These are phyloP conservation scores for Agrocybe praecox DNA, from an alignment of 768 basidiomycete genomes.

Conservation along the genomic window DNA sequence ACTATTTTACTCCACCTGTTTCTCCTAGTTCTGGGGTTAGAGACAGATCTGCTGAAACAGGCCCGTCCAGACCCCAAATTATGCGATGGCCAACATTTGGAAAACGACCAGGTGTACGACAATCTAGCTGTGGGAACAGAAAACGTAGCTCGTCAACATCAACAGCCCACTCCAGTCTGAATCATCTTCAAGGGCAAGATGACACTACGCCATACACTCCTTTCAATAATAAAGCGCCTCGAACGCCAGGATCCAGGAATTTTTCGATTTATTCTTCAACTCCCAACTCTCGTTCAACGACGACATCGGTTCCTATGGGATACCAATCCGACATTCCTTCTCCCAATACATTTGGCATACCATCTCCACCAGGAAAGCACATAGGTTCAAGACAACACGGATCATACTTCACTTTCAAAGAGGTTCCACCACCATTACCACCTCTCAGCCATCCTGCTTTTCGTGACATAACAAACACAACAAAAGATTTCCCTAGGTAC, in stretches of 20 bases:
- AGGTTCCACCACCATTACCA: slow-evolving; percentile 55
- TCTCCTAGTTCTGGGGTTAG: neutral
- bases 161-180: slow-evolving; percentile 21
- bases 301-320: slow-evolving; percentile 3
- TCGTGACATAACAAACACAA: slow-evolving; percentile 13
- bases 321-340: slow-evolving; percentile 24
- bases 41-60: neutral
- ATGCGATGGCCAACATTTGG: slow-evolving; percentile 18
- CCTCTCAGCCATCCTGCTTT: slow-evolving; percentile 50
- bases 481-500: too few species aligned
- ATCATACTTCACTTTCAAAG: slow-evolving; percentile 28
- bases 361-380: slow-evolving; percentile 28
- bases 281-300: slow-evolving; percentile 10
- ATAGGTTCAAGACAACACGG: slow-evolving; percentile 22
- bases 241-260: slow-evolving; percentile 18
- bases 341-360: slow-evolving; percentile 34
- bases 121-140: neutral
- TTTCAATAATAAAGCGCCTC: slow-evolving; percentile 11
- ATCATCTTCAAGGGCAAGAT: slow-evolving; percentile 14
- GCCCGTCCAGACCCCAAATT: slow-evolving; percentile 1
- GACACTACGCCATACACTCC: slow-evolving; percentile 10
- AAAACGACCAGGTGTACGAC: slow-evolving; percentile 6
- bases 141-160: slow-evolving; percentile 10
- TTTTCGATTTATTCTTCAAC: slow-evolving; percentile 16
- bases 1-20: neutral